Evolutionary conservation across 177 flowering plant species (phyloP), one percentile per base, ranked within the genome.

Genomic region (Vitis hybrid): DNA sequence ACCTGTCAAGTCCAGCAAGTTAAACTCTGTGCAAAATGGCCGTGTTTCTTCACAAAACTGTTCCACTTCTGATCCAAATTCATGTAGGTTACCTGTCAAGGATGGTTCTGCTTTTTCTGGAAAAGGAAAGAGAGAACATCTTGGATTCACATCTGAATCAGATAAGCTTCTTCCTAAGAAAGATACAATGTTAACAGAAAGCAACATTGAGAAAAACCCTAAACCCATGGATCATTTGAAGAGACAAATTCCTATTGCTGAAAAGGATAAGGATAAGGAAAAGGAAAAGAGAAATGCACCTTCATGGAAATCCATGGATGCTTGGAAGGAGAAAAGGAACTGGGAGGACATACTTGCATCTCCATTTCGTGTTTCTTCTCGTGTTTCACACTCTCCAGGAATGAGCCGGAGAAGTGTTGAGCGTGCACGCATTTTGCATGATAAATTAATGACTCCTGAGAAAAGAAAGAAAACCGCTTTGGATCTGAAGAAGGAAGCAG

Each of bases 261-360:
- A 89, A 64, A 89, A 85, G 74, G 97, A 89, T 51, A 91, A 78
- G 31, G 31, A 29, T 39, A 39, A 39, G 9, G 48, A 39, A 39
- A 39, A 5, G 72, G 98, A 89, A 64, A 89, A 74, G 80, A 88
- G 85, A 77, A 81, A 71, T 75, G 67, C 76, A 18, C 29, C 78
- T 67, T 76, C 83, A 57, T 79, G 83, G 84, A 91, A 86, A 71
- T 80, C 90, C 59, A 76, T 90, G 93, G 91, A 94, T 87, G 97
- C 97, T 52, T 94, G 98, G 98, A 94, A 89, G 75, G 94, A 92
- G 80, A 92, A 89, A 78, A 86, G 98, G 69, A 90, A 92, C 72
- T 94, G 98, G 98, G 91, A 86, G 72, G 97, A 90, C 66, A 86
- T 94, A 75, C 93, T 94, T 74, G 84, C 92, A 26, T 77, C 92